A percentile compares a stretch with the other conserved stretches of the same genome.
These are phyloP conservation scores for Candida ponderosae DNA, from an alignment of 805 yeast genomes.

Conservation along the genomic window DNA sequence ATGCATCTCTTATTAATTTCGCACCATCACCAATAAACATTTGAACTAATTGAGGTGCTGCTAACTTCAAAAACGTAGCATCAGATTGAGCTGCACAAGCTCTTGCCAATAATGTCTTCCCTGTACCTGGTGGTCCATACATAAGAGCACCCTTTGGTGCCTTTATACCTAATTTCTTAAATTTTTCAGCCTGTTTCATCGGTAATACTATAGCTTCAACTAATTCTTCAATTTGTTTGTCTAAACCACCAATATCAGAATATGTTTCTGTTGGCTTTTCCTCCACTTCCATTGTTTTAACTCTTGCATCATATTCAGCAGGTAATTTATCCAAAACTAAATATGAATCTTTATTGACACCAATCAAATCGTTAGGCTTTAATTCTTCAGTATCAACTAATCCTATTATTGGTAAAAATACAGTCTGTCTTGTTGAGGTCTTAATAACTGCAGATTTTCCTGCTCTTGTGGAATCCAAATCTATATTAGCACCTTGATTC, in stretches of 20 bases:
- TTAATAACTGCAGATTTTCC: constrained; percentile 98
- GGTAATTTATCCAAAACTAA: constrained; percentile 90
- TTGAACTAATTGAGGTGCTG: constrained; percentile 97
- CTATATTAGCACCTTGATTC: constrained; percentile 90
- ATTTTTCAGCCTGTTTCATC: constrained; percentile 96
- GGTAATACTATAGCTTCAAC: constrained; percentile 98
- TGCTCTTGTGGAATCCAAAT: constrained; percentile 79
- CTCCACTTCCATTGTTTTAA: constrained; percentile 98
- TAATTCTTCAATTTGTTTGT: constrained; percentile 95
- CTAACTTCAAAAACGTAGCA: constrained; percentile 92
- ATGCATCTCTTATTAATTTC: constrained; percentile 93
- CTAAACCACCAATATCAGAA: constrained; percentile 96
- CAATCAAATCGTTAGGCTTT: constrained; percentile 96
- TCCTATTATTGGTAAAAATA: constrained; percentile 92
- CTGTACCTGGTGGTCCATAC: constrained; percentile 99
- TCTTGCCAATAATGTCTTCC: constrained; percentile 92
- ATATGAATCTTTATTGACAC: constrained; percentile 96
- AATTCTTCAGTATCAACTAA: constrained; percentile 85
- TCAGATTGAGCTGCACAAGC: constrained; percentile 99
- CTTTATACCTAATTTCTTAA: constrained; percentile 87
- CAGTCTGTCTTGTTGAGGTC: constrained; percentile 96
- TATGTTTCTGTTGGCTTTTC: constrained; percentile 97
- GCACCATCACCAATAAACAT: constrained; percentile 99
- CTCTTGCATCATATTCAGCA: constrained; percentile 95
- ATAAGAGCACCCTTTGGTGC: constrained; percentile 98